Percentiles rank a stretch among this genome's conserved stretches.
Evolutionary conservation across 164 flowering plant species (phyloP).

Genomic region (Akebia trifoliata): DNA sequence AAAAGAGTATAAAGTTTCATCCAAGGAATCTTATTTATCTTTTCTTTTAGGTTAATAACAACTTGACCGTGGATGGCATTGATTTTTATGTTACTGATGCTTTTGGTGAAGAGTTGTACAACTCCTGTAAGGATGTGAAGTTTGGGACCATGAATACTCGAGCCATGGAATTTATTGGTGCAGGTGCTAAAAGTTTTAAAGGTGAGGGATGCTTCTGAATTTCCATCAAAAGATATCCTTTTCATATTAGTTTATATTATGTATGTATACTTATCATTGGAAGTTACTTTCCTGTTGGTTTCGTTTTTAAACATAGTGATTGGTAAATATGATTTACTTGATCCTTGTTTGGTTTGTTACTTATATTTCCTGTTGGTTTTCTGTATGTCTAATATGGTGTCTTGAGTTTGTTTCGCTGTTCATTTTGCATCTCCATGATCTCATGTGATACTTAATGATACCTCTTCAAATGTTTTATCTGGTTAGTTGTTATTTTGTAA

Average conservation of each 20-base stretch:
- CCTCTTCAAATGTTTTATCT: no score
- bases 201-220: conserved; percentile 41
- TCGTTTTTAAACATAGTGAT: no score
- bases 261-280: no score
- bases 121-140: conserved; percentile 98
- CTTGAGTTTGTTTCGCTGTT: no score
- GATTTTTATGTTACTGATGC: conserved; percentile 73
- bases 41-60: conserved; percentile 58
- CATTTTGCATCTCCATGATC: no score
- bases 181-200: conserved; percentile 77
- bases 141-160: conserved; percentile 91
- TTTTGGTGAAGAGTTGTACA: conserved; percentile 81
- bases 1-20: neutral
- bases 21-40: conserved; percentile 7
- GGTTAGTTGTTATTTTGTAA: no score
- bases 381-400: no score
- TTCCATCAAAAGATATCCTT: conserved; percentile 1
- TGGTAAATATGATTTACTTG: no score
- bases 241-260: neutral
- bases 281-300: no score
- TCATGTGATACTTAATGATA: no score
- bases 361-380: no score
- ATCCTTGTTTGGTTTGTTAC: no score
- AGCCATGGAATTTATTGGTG: conserved; percentile 86
- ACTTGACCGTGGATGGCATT: conserved; percentile 78